Conservation (phyloP, 225 moss, liverwort and hornwort species). For the Rhytidiadelphus loreus region DNA sequence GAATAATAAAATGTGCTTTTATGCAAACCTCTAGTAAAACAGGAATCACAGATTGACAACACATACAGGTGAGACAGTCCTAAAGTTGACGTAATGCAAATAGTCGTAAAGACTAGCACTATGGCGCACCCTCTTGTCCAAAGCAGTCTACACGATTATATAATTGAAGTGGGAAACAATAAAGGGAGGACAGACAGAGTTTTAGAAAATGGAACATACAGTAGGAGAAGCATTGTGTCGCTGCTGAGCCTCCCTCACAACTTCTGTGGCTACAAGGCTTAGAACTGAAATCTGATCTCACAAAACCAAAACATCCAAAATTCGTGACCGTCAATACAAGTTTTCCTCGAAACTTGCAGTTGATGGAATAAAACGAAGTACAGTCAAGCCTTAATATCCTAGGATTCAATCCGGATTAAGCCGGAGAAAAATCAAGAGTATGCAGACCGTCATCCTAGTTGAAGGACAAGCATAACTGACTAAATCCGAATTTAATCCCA, state of each 20-base stretch:
- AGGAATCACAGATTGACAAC: not conserved
- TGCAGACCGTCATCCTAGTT: not conserved
- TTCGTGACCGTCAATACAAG: not conserved
- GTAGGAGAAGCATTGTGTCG: constrained; percentile 82
- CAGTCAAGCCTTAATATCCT: not conserved
- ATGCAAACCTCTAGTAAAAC: not conserved
- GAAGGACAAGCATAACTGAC: not conserved
- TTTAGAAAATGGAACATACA: constrained; percentile 20
- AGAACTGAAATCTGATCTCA: constrained; percentile 70
- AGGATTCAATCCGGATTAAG: not conserved
- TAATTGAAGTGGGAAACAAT: not conserved
- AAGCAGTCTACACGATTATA: not conserved
- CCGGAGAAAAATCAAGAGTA: not conserved
- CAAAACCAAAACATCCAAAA: not conserved
- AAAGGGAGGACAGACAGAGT: not conserved
- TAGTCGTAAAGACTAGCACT: not conserved
- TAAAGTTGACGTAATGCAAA: not conserved
- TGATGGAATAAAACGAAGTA: not conserved
- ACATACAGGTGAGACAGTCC: not conserved
- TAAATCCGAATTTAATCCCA: not conserved
- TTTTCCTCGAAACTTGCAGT: not conserved
- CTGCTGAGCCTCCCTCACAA: constrained; percentile 86
- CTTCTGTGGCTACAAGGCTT: constrained; percentile 78
- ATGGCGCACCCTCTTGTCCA: not conserved
- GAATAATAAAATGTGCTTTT: not conserved